These are phyloP conservation scores for Penicillium soppii DNA, from an alignment of 495 filamentous ascomycete genomes.

Conservation along the genomic window DNA sequence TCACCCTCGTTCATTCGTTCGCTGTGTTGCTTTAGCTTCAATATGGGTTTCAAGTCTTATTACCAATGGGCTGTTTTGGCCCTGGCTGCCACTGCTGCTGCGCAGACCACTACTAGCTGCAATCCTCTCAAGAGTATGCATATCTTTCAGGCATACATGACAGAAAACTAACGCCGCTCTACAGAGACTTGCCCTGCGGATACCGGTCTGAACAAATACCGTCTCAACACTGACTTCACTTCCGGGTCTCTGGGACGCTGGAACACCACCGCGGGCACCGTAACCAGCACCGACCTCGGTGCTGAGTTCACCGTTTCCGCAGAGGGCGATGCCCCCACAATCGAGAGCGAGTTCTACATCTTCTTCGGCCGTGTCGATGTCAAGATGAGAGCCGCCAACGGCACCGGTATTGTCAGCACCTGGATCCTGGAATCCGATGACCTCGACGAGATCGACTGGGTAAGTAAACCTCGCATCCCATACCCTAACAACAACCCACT, in stretches of 20 bases:
- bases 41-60: slow-evolving; percentile 18
- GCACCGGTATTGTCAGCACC: slow-evolving; percentile 75
- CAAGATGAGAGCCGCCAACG: slow-evolving; percentile 68
- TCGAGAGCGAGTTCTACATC: slow-evolving; percentile 75
- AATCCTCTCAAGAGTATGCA: slow-evolving; percentile 60
- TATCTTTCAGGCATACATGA: no score
- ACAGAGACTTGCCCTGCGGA: slow-evolving; percentile 58
- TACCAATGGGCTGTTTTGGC: slow-evolving; percentile 21
- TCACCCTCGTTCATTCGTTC: neutral
- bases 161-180: neutral
- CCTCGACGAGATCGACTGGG: slow-evolving; percentile 94
- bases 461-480: slow-evolving; percentile 39
- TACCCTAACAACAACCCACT: neutral
- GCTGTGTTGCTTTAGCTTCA: neutral
- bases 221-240: slow-evolving; percentile 65
- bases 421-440: slow-evolving; percentile 84
- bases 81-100: slow-evolving; percentile 33
- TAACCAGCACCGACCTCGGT: slow-evolving; percentile 51
- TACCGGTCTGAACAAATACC: slow-evolving; percentile 57
- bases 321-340: slow-evolving; percentile 70
- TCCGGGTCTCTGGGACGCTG: slow-evolving; percentile 54
- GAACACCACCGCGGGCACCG: slow-evolving; percentile 57
- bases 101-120: slow-evolving; percentile 71
- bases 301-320: slow-evolving; percentile 72
- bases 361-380: slow-evolving; percentile 78